Conservation (phyloP, 306 rosid genomes). For the Vigna trinervia region DNA sequence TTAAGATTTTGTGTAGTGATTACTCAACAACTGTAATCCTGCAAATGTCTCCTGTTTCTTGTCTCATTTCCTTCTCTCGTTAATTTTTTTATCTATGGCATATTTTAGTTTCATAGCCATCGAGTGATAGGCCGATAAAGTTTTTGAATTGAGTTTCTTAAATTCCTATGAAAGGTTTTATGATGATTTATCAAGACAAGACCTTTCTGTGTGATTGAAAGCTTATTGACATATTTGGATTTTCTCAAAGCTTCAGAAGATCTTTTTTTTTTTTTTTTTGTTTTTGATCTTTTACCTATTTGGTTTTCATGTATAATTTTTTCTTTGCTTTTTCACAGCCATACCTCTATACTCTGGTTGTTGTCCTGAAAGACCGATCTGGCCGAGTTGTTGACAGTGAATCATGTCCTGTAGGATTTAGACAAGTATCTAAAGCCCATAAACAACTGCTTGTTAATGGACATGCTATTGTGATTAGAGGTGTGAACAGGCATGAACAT, state of each 20-base stretch:
- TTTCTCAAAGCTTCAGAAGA: constrained; percentile 16
- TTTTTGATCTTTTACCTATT: constrained; percentile 1
- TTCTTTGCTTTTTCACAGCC: constrained; percentile 66
- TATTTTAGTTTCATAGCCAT: constrained; percentile 16
- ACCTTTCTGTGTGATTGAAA: constrained; percentile 9
- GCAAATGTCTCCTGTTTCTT: constrained; percentile 23
- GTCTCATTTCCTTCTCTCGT: constrained; percentile 12
- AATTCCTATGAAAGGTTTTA: neutral
- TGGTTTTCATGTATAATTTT: constrained; percentile 24
- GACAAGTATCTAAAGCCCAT: constrained; percentile 76
- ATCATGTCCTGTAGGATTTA: constrained; percentile 81
- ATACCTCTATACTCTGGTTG: constrained; percentile 78
- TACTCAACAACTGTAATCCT: neutral
- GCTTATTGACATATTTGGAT: constrained; percentile 21
- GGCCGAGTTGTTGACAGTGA: constrained; percentile 83
- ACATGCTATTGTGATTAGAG: constrained; percentile 77
- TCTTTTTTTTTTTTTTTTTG: neutral
- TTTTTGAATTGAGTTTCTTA: constrained; percentile 1
- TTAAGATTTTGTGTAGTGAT: neutral
- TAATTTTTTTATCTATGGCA: constrained; percentile 3
- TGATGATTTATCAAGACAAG: neutral
- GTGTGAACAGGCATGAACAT: constrained; percentile 97
- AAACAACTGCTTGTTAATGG: constrained; percentile 96
- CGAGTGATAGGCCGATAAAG: neutral
- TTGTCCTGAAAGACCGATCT: constrained; percentile 73